Percentiles rank a stretch among this genome's conserved stretches.
phyloP scores from a whole-genome alignment of 495 filamentous ascomycete species.

The Lasiosphaeria hispida region DNA sequence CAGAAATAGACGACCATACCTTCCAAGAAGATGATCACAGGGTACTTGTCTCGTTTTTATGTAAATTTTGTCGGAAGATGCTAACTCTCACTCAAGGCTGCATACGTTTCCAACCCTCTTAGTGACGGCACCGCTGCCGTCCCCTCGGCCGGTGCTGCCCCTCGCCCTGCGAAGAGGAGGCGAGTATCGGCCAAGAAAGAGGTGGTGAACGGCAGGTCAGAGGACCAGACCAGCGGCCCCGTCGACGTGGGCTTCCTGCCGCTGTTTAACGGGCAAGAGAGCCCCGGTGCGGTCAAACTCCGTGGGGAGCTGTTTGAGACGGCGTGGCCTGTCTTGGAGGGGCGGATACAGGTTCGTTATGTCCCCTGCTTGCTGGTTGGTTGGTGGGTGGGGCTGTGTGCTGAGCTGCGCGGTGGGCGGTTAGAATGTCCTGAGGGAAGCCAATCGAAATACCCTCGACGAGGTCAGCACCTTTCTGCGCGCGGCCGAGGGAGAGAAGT shows the following conservation, averaged over 20 bases:
- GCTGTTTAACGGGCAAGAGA: slow-evolving; percentile 63
- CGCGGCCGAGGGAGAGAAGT: slow-evolving; percentile 38
- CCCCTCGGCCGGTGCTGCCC: slow-evolving; percentile 22
- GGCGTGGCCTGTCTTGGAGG: slow-evolving; percentile 66
- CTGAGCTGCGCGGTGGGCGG: not conserved
- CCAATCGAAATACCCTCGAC: slow-evolving; percentile 58
- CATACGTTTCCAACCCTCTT: slow-evolving; percentile 65
- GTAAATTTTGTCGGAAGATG: not conserved
- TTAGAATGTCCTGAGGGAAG: slow-evolving; percentile 57
- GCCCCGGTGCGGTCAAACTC: slow-evolving; percentile 44
- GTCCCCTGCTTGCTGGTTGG: not conserved
- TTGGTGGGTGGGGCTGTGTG: not conserved
- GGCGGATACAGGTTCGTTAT: slow-evolving; percentile 61
- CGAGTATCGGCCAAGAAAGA: slow-evolving; percentile 44
- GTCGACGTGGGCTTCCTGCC: slow-evolving; percentile 50
- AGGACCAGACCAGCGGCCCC: not conserved
- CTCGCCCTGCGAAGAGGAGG: slow-evolving; percentile 63
- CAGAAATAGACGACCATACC: slow-evolving; percentile 12
- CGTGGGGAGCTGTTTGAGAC: slow-evolving; percentile 62
- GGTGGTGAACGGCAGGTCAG: not conserved
- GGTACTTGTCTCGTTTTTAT: slow-evolving; percentile 14
- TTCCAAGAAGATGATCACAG: slow-evolving; percentile 37
- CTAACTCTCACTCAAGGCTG: slow-evolving; percentile 45
- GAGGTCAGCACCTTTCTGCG: slow-evolving; percentile 66
- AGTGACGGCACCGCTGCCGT: slow-evolving; percentile 27